These are phyloP conservation scores for Aureoboletus auriporus DNA, from an alignment of 768 basidiomycete genomes.

Conservation along the genomic window DNA sequence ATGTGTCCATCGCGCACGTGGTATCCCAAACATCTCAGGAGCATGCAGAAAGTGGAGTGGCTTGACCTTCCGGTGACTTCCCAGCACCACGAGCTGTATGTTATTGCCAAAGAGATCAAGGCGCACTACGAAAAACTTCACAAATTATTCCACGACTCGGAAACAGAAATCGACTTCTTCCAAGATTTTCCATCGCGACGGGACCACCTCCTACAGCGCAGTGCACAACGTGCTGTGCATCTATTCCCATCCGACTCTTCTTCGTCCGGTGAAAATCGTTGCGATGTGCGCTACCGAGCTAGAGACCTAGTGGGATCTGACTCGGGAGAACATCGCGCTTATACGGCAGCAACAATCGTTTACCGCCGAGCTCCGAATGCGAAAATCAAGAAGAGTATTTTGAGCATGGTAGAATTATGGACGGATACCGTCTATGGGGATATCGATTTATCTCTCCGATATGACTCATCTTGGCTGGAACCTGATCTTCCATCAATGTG, in stretches of 20 bases:
- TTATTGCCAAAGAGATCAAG: constrained; percentile 26
- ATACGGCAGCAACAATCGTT: constrained; percentile 10
- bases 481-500: constrained; percentile 19
- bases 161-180: background rate
- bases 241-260: constrained; percentile 12
- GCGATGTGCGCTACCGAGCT: constrained; percentile 10
- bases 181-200: constrained; percentile 5
- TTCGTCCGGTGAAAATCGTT: background rate
- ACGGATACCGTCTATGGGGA: background rate
- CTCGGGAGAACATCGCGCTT: constrained; percentile 16
- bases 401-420: constrained; percentile 9
- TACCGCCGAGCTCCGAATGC: background rate
- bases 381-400: background rate
- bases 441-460: constrained; percentile 14
- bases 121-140: constrained; percentile 18
- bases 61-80: constrained; percentile 12
- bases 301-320: constrained; percentile 4
- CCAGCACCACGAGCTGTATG: constrained; percentile 31
- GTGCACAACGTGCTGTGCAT: constrained; percentile 10
- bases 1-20: constrained; percentile 35
- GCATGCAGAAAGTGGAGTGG: constrained; percentile 39
- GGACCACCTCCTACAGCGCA: constrained; percentile 14
- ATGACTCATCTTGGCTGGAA: constrained; percentile 27
- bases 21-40: constrained; percentile 33
- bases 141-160: constrained; percentile 7